These are phyloP conservation scores for Leccinellum rugosiceps DNA, from an alignment of 768 basidiomycete genomes.

Conservation along the genomic window DNA sequence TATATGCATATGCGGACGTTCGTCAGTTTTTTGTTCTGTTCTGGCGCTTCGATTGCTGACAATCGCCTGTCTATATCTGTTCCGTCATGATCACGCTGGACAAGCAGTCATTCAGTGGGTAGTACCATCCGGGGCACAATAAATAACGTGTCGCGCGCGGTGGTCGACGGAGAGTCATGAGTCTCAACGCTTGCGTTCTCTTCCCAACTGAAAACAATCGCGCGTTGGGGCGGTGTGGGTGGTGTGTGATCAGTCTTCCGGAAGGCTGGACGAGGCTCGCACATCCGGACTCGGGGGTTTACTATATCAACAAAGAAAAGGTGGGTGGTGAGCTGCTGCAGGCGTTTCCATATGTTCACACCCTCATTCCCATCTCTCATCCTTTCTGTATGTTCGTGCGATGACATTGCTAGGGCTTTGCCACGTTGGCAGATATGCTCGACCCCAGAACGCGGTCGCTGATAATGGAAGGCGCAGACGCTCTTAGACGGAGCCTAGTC, in stretches of 20 bases:
- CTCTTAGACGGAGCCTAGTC: constrained; percentile 4
- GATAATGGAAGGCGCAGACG: constrained; percentile 12
- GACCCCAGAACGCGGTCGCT: constrained; percentile 1
- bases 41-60: neutral
- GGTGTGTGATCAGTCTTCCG: constrained; percentile 7
- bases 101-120: neutral
- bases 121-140: neutral
- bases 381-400: neutral
- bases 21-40: neutral
- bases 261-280: constrained; percentile 27
- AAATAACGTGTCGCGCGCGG: neutral
- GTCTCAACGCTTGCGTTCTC: neutral
- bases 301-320: constrained; percentile 32
- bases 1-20: neutral
- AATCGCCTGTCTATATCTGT: neutral
- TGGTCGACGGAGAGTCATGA: constrained; percentile 4
- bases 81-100: neutral
- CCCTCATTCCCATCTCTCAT: neutral
- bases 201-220: neutral
- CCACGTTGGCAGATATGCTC: constrained; percentile 11
- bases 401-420: constrained; percentile 5
- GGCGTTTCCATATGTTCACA: too few species aligned
- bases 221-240: neutral
- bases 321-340: constrained; percentile 12
- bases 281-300: constrained; percentile 34